A percentile compares a stretch with the other conserved stretches of the same genome.
phyloP scores from a whole-genome alignment of 495 filamentous ascomycete species.

The Penicillium cosmopolitanum region DNA sequence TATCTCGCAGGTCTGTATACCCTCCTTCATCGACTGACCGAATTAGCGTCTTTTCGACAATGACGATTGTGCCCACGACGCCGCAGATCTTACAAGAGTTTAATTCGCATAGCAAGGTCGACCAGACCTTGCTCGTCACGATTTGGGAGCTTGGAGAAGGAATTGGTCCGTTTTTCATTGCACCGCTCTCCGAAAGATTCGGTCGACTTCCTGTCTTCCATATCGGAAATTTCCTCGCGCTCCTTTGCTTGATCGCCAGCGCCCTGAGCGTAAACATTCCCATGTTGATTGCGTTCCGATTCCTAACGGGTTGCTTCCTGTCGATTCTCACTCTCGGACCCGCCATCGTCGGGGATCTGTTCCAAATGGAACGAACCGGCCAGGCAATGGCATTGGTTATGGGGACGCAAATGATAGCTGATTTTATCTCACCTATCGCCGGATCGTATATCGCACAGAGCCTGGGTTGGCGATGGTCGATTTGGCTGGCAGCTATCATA shows the following conservation, averaged over 20 bases:
- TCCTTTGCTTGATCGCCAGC: slow-evolving; percentile 8
- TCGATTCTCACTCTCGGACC: slow-evolving; percentile 10
- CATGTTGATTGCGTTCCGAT: slow-evolving; percentile 18
- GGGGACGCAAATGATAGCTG: slow-evolving; percentile 7
- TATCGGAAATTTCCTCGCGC: slow-evolving; percentile 11
- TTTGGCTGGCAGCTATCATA: slow-evolving; percentile 15
- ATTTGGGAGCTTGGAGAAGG: slow-evolving; percentile 17
- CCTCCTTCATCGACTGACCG: no score
- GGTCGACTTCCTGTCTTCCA: slow-evolving; percentile 14
- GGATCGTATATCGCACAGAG: slow-evolving; percentile 12
- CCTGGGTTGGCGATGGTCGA: slow-evolving; percentile 15
- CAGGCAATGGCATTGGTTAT: slow-evolving; percentile 12
- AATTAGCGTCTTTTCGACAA: slow-evolving; percentile 3
- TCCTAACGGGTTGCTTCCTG: slow-evolving; percentile 10
- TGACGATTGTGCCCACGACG: slow-evolving; percentile 9
- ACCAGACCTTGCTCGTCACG: slow-evolving; percentile 14
- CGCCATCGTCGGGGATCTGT: slow-evolving; percentile 14
- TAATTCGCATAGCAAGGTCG: slow-evolving; percentile 10
- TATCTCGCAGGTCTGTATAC: neutral
- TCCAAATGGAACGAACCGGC: slow-evolving; percentile 9
- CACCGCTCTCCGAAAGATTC: slow-evolving; percentile 14
- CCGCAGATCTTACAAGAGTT: slow-evolving; percentile 12
- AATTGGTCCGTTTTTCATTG: slow-evolving; percentile 12
- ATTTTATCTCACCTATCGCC: slow-evolving; percentile 12
- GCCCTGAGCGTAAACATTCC: slow-evolving; percentile 12